These are phyloP conservation scores for Cyanophora paradoxa DNA, from an alignment of 78 protist genomes.

Conservation along the genomic window DNA sequence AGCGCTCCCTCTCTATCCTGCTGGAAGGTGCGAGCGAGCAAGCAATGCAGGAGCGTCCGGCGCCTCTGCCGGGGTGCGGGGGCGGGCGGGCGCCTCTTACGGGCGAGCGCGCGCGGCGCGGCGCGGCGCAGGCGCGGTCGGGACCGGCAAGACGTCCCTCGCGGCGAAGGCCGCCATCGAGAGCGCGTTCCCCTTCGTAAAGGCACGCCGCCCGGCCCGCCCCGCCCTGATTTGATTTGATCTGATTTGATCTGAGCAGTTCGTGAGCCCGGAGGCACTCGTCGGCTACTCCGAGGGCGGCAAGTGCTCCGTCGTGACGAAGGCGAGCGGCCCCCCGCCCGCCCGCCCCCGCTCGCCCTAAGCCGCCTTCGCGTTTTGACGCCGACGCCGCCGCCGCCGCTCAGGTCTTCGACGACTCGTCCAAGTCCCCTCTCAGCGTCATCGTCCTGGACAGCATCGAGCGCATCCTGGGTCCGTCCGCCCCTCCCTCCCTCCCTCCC, in stretches of 20 bases:
- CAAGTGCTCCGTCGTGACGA: conserved; percentile 55
- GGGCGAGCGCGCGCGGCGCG: too few relatives aligned
- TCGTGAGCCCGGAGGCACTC: conserved; percentile 68
- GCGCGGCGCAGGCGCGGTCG: too few relatives aligned
- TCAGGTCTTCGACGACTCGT: conserved; percentile 91
- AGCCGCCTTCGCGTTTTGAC: too few relatives aligned
- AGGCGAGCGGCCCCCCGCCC: too few relatives aligned
- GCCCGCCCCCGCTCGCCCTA: too few relatives aligned
- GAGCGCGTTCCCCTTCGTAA: conserved; percentile 81
- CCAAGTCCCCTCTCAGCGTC: conserved; percentile 79
- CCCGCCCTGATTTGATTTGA: too few relatives aligned
- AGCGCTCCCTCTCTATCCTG: conserved; percentile 72
- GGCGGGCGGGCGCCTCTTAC: too few relatives aligned
- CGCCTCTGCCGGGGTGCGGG: too few relatives aligned
- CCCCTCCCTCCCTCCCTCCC: background rate
- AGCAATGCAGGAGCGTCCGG: too few relatives aligned
- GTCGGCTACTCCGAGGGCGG: conserved; percentile 69
- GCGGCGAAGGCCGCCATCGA: conserved; percentile 82
- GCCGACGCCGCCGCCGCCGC: too few relatives aligned
- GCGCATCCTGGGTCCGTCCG: conserved; percentile 62
- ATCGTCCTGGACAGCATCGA: conserved; percentile 93
- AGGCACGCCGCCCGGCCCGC: too few relatives aligned
- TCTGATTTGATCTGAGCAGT: too few relatives aligned
- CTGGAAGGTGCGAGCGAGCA: conserved; percentile 77
- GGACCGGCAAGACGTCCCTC: conserved; percentile 91